phyloP scores from a whole-genome alignment of 108 stramenopile genomes.

The Nitzschia sp. region DNA sequence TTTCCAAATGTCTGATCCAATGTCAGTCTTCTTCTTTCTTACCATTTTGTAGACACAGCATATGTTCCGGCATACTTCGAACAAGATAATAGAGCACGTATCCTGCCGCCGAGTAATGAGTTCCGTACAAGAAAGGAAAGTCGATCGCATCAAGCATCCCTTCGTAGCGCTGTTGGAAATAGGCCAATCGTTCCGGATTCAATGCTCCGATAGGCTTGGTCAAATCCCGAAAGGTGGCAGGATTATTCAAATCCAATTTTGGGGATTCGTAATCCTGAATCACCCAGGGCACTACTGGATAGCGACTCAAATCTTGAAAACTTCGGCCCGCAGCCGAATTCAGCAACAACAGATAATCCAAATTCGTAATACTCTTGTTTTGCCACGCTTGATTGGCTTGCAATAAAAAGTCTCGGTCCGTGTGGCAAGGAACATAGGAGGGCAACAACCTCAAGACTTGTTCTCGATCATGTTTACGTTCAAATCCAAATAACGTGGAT shows the following conservation, averaged over 20 bases:
- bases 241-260: slow-evolving; percentile 66
- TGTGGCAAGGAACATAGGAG: slow-evolving; percentile 55
- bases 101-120: slow-evolving; percentile 96
- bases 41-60: slow-evolving; percentile 98
- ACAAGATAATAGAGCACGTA: slow-evolving; percentile 98
- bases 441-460: slow-evolving; percentile 66
- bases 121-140: slow-evolving; percentile 92
- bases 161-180: slow-evolving; percentile 84
- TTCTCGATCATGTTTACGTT: slow-evolving; percentile 69
- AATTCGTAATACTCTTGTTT: slow-evolving; percentile 76
- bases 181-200: slow-evolving; percentile 81
- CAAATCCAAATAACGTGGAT: slow-evolving; percentile 67
- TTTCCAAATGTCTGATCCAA: too few species aligned
- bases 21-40: too few species aligned
- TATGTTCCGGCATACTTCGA: slow-evolving; percentile 94
- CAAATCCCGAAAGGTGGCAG: slow-evolving; percentile 85
- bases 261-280: slow-evolving; percentile 76
- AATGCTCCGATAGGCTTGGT: slow-evolving; percentile 97
- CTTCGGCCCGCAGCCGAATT: slow-evolving; percentile 95
- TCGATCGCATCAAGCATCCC: slow-evolving; percentile 71
- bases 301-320: slow-evolving; percentile 94
- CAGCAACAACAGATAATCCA: slow-evolving; percentile 92
- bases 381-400: slow-evolving; percentile 70
- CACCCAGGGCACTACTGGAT: slow-evolving; percentile 99
- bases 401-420: slow-evolving; percentile 77